Evolutionary conservation across 169 alveolate genomes (phyloP).

Genomic region (Plasmodium vinckei): DNA sequence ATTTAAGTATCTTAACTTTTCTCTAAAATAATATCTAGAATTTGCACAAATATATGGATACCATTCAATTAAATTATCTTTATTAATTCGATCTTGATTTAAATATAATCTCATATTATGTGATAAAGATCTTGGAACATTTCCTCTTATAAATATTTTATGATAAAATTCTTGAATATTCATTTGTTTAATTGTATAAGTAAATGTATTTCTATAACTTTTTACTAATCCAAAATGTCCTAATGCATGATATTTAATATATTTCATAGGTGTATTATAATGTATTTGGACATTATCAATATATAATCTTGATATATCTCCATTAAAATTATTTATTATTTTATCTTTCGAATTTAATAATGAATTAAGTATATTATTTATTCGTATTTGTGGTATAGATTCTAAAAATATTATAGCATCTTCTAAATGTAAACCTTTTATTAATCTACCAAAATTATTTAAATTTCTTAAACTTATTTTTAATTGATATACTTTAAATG

Average conservation of each 20-base stretch:
- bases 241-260: constrained; percentile 54
- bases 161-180: constrained; percentile 87
- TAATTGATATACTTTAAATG: constrained; percentile 82
- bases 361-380: constrained; percentile 81
- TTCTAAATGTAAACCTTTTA: constrained; percentile 80
- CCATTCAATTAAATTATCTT: constrained; percentile 82
- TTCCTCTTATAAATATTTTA: constrained; percentile 84
- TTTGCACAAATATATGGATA: constrained; percentile 86
- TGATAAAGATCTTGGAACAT: constrained; percentile 85
- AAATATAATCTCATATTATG: constrained; percentile 83
- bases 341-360: constrained; percentile 81
- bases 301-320: constrained; percentile 86
- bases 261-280: constrained; percentile 78
- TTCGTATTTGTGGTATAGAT: constrained; percentile 83
- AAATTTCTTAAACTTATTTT: constrained; percentile 84
- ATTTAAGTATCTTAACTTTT: constrained; percentile 50
- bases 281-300: constrained; percentile 80
- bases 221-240: constrained; percentile 84
- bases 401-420: constrained; percentile 87
- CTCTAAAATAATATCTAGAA: constrained; percentile 81
- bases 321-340: constrained; percentile 83
- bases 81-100: constrained; percentile 80
- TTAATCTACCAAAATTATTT: constrained; percentile 81
- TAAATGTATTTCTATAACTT: constrained; percentile 83
- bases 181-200: constrained; percentile 85